Evolutionary conservation across 1,139 yeast genomes (phyloP), one percentile per base, ranked within the genome.

Genomic region (Wickerhamomyces sp.): DNA sequence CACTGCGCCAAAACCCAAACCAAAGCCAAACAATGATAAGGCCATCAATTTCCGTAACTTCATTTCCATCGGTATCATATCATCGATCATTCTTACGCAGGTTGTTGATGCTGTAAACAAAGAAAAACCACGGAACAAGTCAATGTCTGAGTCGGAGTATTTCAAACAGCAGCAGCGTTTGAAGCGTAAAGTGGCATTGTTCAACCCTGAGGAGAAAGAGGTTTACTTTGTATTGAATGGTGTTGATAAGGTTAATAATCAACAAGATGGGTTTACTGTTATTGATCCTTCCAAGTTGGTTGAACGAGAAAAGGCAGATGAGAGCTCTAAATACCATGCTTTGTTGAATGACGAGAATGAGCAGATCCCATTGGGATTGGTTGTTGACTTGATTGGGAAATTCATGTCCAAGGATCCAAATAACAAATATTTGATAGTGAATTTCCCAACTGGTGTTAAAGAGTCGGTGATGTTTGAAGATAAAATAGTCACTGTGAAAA

Each of bases 381-480:
- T 77, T 34, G 74, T 82, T 3, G 81, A 81, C 7, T 63, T 79
- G 43, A 59, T 79, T 29, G 74, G 73, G 42, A 65, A 73, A 43
- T 70, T 69, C 40, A 48, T 78, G 7, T 42, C 55, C 6, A 51
- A 59, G 2, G 39, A 43, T 16, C 60, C 65, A n/a, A 67, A 74
- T 1, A 65, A 68, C 14, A 66, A 68, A 39, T 72, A 75, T 40
- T 47, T 78, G 2, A 33, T 54, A n/a, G 58, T 70, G 33, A 76
- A 78, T 54, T 79, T 72, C 51, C 86, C 86, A 5, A 72, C 67
- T 44, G 64, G 68, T 25, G 70, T 81, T 30, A 74, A 72, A 33
- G 85, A 79, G 45, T 81, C 84, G 5, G 72, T 76, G 37, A 74
- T 73, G 30, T 54, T 54, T 20, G 59, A 54, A 33, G 57, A 54